Conservation (phyloP, 805 yeast genomes). For the Cyberlindnera euphorbiiphila region DNA sequence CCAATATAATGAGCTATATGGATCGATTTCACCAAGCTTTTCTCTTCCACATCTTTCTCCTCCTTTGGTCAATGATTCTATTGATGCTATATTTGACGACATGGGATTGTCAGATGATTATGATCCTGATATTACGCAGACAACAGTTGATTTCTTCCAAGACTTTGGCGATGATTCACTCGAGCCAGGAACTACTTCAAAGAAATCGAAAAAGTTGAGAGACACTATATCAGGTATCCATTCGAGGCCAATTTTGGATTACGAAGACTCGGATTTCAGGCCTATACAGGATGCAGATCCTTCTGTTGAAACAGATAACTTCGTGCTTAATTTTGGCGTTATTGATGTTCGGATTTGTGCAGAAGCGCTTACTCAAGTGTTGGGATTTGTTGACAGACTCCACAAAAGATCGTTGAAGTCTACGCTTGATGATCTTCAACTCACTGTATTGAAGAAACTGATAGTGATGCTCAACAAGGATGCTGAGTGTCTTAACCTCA, state of each 20-base stretch:
- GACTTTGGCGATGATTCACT: constrained; percentile 15
- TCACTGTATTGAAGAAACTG: constrained; percentile 48
- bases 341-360: constrained; percentile 48
- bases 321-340: constrained; percentile 52
- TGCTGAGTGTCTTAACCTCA: constrained; percentile 38
- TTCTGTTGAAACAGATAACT: constrained; percentile 46
- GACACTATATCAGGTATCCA: constrained; percentile 21
- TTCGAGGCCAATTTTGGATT: constrained; percentile 13
- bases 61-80: constrained; percentile 51
- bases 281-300: constrained; percentile 32
- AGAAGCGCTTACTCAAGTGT: constrained; percentile 34
- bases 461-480: constrained; percentile 31
- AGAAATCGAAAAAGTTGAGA: constrained; percentile 1
- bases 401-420: constrained; percentile 40
- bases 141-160: constrained; percentile 15
- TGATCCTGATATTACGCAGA: constrained; percentile 2
- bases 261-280: constrained; percentile 20
- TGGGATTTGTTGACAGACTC: constrained; percentile 34
- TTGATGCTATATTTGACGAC: constrained; percentile 31
- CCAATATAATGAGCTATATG: constrained; percentile 44
- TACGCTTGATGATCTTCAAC: constrained; percentile 63
- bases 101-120: constrained; percentile 14
- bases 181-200: neutral
- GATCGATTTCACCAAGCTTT: constrained; percentile 54
- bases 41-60: constrained; percentile 60